phyloP scores from a whole-genome alignment of 768 basidiomycete genomes.

The Mycena filopes region DNA sequence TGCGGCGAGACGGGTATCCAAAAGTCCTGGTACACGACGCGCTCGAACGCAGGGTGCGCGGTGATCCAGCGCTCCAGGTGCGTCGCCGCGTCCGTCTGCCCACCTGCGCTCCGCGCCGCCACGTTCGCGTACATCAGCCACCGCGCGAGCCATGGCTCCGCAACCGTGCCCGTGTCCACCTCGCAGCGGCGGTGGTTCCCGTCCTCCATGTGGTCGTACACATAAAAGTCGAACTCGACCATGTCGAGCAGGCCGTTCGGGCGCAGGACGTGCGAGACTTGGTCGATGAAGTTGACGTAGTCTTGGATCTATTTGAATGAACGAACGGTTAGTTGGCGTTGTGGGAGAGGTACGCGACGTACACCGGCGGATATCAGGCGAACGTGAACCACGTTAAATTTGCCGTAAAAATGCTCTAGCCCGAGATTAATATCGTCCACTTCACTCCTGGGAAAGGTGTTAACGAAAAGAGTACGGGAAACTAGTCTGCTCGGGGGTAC shows the following conservation, averaged over 20 bases:
- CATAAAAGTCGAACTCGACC: slow-evolving; percentile 74
- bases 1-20: slow-evolving; percentile 74
- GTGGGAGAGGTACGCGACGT: slow-evolving; percentile 43
- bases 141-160: slow-evolving; percentile 67
- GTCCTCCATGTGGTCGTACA: slow-evolving; percentile 72
- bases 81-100: slow-evolving; percentile 69
- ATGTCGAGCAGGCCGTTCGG: slow-evolving; percentile 76
- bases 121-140: slow-evolving; percentile 68
- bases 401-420: slow-evolving; percentile 82
- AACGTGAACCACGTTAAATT: slow-evolving; percentile 81
- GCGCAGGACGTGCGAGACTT: slow-evolving; percentile 72
- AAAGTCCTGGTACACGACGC: slow-evolving; percentile 65
- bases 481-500: slow-evolving; percentile 48
- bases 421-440: slow-evolving; percentile 89
- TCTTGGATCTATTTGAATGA: slow-evolving; percentile 67
- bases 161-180: slow-evolving; percentile 52
- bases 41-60: slow-evolving; percentile 67
- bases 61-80: slow-evolving; percentile 66
- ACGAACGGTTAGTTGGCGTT: too few species aligned
- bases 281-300: slow-evolving; percentile 70
- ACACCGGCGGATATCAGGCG: slow-evolving; percentile 81
- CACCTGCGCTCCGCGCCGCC: slow-evolving; percentile 68
- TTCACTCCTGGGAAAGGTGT: slow-evolving; percentile 65
- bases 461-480: slow-evolving; percentile 14
- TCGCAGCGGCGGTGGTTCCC: slow-evolving; percentile 56